Conservation (phyloP, 2,329 filamentous ascomycete genomes). For the Coniochaeta sp. region DNA sequence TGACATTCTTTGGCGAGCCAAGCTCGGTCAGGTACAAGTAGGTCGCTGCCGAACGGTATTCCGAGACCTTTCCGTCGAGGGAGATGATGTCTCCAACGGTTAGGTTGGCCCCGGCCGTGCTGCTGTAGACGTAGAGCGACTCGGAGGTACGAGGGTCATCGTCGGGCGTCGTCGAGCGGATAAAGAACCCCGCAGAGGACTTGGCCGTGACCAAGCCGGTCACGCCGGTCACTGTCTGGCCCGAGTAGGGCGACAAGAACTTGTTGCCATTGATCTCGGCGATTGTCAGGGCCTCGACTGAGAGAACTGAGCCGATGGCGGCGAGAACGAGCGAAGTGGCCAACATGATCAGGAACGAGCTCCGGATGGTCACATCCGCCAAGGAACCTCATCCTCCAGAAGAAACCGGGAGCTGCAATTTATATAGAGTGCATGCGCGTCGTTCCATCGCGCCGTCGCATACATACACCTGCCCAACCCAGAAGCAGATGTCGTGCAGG, state of each 20-base stretch:
- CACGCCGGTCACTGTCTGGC: conserved; percentile 49
- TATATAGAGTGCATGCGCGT: neutral
- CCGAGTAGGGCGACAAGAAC: conserved; percentile 54
- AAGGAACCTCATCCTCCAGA: neutral
- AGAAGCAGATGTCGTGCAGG: neutral
- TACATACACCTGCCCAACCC: neutral
- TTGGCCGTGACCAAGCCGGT: conserved; percentile 60
- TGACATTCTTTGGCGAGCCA: conserved; percentile 43
- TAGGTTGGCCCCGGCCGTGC: conserved; percentile 39
- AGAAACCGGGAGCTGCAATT: neutral
- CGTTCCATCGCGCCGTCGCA: neutral
- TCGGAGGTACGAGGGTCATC: conserved; percentile 51
- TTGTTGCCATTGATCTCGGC: conserved; percentile 59
- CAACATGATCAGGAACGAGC: neutral
- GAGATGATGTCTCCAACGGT: conserved; percentile 56
- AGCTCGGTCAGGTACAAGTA: conserved; percentile 62
- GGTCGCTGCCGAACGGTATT: conserved; percentile 44
- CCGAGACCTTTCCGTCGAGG: conserved; percentile 51
- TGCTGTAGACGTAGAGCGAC: conserved; percentile 58
- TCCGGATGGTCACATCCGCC: neutral
- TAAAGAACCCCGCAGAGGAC: conserved; percentile 53
- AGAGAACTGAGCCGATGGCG: conserved; percentile 7
- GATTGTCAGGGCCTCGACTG: conserved; percentile 37
- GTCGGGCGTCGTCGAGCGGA: conserved; percentile 53
- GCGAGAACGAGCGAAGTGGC: neutral